Base-by-base conservation (phyloP, 306 rosid species). In the Rosa rugosa region DNA sequence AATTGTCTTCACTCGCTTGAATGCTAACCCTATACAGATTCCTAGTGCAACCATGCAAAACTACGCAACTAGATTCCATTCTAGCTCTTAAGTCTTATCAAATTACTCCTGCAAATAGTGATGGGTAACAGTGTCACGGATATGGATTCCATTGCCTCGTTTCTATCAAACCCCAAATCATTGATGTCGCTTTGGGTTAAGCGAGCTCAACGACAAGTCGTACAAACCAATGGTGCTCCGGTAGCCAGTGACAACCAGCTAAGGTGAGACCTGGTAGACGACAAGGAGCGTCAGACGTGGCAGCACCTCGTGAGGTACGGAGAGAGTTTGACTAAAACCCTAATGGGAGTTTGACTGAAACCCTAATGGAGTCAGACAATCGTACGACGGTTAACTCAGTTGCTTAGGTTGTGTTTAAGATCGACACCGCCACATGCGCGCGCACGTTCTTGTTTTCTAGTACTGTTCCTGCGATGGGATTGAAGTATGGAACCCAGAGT, bases 381-480 rank as follows among this genome's bases (percentile, higher is more conserved):
- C 42, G 27, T 42, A 59, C 42, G 68, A n/a, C 27, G 17, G 69
- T 23, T 14, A 41, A n/a, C 9, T 22, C 41, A 10, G 27, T 5
- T 31, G 12, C 22, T 34, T 67, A 68, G 31, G 72, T 68, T 27
- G 34, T 3, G 45, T 14, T 65, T 44, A 40, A 18, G 44, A 74
- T 14, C 18, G 31, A 75, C 79, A 75, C 60, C 71, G 71, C 71
- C 71, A 62, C 71, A 62, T 62, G 79, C 36, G 62, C 71, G 71
- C 47, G 62, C 57, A 6, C 13, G 6, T 46, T 41, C 38, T 4
- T 22, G 62, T n/a, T 2, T 20, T 18, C 12, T 42, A 38, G 2
- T 4, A 14, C 12, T 2, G 22, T 34, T 22, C 2, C 5, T 42
- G 6, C 36, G 76, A 75, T 60, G 31, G 34, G 79, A 75, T 31